Percentiles rank a stretch among this genome's conserved stretches.
These are phyloP conservation scores for Gynochthodes officinalis DNA, from an alignment of 257 asterid species.

Conservation along the genomic window DNA sequence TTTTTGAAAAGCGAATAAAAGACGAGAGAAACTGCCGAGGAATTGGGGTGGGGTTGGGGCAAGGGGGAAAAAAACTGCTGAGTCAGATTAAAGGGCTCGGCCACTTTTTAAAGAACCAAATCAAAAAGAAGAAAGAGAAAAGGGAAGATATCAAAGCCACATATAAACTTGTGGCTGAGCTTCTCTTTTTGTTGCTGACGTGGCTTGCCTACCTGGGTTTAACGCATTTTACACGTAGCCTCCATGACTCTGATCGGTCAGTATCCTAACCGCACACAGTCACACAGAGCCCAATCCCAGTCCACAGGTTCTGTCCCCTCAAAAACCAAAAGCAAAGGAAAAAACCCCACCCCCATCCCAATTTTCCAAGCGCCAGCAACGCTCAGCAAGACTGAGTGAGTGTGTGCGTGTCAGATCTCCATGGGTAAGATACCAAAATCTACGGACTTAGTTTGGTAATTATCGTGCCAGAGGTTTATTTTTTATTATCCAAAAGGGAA, in stretches of 20 bases:
- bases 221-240: constrained; percentile 31
- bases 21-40: constrained; percentile 12
- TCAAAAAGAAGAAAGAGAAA: constrained; percentile 35
- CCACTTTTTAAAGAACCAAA: constrained; percentile 45
- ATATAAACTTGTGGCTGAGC: constrained; percentile 70
- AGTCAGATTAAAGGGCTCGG: constrained; percentile 45
- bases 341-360: neutral
- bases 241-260: constrained; percentile 13
- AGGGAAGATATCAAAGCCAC: constrained; percentile 59
- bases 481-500: constrained; percentile 7
- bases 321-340: constrained; percentile 3
- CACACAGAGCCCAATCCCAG: constrained; percentile 1
- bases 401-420: constrained; percentile 58
- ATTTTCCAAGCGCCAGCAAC: neutral
- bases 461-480: neutral
- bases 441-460: constrained; percentile 5
- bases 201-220: constrained; percentile 38
- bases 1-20: constrained; percentile 29
- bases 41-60: too few species aligned
- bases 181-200: constrained; percentile 43
- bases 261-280: neutral
- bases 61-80: constrained; percentile 26
- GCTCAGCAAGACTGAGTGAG: neutral
- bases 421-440: constrained; percentile 19
- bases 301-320: constrained; percentile 4